Evolutionary conservation across 305 asterid genomes (phyloP), one percentile per base, ranked within the genome.

Genomic region (Plantago rigida): DNA sequence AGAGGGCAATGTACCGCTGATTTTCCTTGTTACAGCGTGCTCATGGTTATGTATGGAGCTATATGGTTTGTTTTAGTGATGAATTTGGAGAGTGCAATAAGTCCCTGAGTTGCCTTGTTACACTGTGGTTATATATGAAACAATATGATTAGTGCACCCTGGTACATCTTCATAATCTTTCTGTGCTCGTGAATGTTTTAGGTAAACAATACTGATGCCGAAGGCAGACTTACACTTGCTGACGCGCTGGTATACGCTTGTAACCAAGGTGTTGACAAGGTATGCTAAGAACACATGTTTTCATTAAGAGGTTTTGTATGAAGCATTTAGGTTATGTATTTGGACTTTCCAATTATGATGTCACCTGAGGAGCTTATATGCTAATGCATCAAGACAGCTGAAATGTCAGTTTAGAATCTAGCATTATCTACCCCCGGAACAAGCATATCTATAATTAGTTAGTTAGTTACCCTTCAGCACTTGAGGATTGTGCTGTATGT

Each of bases 131-230:
- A 36, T 36, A 36, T 5, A 36, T 36, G 42, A 5, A 5, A 36
- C 10, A 36, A 36, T 36, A 36, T 36, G 42, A 6, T 36, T 36
- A 36, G 9, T 34, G 42, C 42, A 51, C 39, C 55, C 9, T 50
- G 5, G 5, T 41, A 13, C 8, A 0, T 22, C 13, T 29, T 24
- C 4, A 8, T 44, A 4, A 24, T 6, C 0, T 2, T 59, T 26
- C 24, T 54, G 17, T 60, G n/a, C 50, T 39, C 13, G 63, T 56
- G 64, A 45, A 48, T 47, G 24, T 34, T 68, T 52, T 65, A 87
- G 96, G 99, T 92, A 50, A 92, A 89, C 79, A 92, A 92, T 57
- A 92, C 97, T 31, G 99, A 92, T 73, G 99, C 99, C 28, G 99
- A 92, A 79, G 99, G 99, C 29, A 77, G 99, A 53, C 97, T 92